Conservation (phyloP, 2,329 filamentous ascomycete species). For the Incumbomyces delicatus region DNA sequence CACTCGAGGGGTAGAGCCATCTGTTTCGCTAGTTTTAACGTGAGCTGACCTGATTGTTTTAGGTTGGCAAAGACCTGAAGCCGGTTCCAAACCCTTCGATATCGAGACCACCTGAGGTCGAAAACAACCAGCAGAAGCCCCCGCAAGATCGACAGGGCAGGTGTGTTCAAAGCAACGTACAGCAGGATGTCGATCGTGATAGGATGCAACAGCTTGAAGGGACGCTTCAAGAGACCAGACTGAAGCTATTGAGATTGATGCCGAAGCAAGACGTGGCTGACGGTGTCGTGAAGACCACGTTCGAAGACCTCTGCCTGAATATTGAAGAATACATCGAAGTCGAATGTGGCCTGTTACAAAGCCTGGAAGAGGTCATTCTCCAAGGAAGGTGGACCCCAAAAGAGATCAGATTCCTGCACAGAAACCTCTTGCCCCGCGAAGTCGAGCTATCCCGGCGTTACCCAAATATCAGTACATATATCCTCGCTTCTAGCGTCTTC, state of each 20-base stretch:
- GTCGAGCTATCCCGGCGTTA: not conserved
- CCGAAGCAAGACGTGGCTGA: slow-evolving; percentile 11
- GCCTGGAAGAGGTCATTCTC: not conserved
- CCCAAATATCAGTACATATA: not conserved
- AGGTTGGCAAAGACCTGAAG: too few relatives aligned
- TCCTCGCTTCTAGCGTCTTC: not conserved
- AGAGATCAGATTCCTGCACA: not conserved
- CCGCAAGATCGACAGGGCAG: too few relatives aligned
- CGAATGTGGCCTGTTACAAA: not conserved
- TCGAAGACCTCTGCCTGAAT: slow-evolving; percentile 5
- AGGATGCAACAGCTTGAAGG: not conserved
- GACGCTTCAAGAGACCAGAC: slow-evolving; percentile 11
- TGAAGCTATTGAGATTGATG: slow-evolving; percentile 10
- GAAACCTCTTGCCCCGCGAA: not conserved
- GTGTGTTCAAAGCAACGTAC: too few relatives aligned
- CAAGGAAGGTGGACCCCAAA: not conserved
- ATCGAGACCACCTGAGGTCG: too few relatives aligned
- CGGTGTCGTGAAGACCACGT: slow-evolving; percentile 1
- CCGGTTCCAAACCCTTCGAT: too few relatives aligned
- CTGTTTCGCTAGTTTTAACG: too few relatives aligned
- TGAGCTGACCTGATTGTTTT: too few relatives aligned
- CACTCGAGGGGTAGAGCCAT: too few relatives aligned
- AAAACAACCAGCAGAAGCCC: too few relatives aligned
- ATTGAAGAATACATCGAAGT: slow-evolving; percentile 9
- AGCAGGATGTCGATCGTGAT: not conserved